Evolutionary conservation across 1,284 basidiomycete species (phyloP).

Genomic region (Cutaneotrichosporon sp.): DNA sequence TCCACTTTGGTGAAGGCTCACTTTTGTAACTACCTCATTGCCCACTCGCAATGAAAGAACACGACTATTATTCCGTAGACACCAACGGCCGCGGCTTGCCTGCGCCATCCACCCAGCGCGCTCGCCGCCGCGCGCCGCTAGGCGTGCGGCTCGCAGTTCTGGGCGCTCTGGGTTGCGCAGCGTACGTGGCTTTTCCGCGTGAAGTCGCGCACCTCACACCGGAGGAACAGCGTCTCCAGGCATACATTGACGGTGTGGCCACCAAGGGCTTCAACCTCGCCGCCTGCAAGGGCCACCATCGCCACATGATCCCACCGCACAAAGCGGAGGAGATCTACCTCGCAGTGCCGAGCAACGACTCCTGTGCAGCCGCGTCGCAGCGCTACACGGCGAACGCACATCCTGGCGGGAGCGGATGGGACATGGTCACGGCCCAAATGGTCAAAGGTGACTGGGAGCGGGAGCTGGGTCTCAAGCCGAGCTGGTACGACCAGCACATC

Average conservation of each 20-base stretch:
- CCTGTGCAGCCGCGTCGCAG: constrained; percentile 36
- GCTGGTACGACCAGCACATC: constrained; percentile 44
- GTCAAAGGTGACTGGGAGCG: constrained; percentile 53
- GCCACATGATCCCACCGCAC: constrained; percentile 26
- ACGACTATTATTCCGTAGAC: background rate
- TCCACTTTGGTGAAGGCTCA: background rate
- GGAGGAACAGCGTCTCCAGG: background rate
- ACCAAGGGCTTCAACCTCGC: background rate
- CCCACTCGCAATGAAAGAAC: background rate
- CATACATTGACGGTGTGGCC: background rate
- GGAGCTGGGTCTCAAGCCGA: constrained; percentile 44
- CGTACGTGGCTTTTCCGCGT: background rate
- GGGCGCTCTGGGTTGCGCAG: background rate
- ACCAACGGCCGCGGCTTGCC: background rate
- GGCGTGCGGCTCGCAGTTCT: background rate
- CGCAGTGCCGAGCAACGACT: constrained; percentile 45
- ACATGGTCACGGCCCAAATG: constrained; percentile 47
- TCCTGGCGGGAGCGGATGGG: constrained; percentile 50
- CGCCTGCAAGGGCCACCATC: background rate
- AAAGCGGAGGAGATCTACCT: constrained; percentile 50
- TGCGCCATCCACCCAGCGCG: background rate
- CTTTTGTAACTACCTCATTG: background rate
- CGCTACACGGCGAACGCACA: constrained; percentile 49
- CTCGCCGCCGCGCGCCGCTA: background rate
- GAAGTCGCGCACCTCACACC: background rate